A percentile compares a stretch with the other conserved stretches of the same genome.
Evolutionary conservation across 345 rosid species (phyloP).

Genomic region (Trapa incisa): DNA sequence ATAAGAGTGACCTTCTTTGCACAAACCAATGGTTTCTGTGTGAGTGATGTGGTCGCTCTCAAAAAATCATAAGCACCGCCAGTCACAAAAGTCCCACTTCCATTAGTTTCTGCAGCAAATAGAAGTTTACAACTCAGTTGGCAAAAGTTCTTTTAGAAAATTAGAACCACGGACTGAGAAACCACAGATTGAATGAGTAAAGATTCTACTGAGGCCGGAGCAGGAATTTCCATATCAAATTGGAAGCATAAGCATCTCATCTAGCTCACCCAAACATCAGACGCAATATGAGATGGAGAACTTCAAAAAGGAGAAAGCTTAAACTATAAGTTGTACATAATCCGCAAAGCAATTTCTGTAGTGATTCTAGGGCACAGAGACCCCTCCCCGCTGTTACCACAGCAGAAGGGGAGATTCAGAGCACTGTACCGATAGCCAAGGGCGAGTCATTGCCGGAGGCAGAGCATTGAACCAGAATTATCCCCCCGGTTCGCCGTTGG

Average conservation of each 20-base stretch:
- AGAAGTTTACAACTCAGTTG: not conserved
- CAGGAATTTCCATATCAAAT: not conserved
- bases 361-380: not conserved
- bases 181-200: not conserved
- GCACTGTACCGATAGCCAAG: not conserved
- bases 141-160: no score
- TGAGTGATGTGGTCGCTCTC: conserved; percentile 36
- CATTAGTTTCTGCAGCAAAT: conserved; percentile 21
- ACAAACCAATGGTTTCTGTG: conserved; percentile 19
- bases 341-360: not conserved
- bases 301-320: not conserved
- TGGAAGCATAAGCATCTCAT: not conserved
- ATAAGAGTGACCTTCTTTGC: conserved; percentile 48
- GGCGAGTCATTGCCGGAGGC: not conserved
- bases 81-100: conserved; percentile 19
- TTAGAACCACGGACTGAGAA: not conserved
- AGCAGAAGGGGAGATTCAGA: not conserved
- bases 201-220: not conserved
- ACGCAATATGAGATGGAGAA: not conserved
- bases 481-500: not conserved
- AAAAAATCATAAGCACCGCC: conserved; percentile 49
- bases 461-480: not conserved
- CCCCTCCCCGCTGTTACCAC: not conserved
- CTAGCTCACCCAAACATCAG: not conserved
- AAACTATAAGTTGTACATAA: not conserved